A percentile compares a stretch with the other conserved stretches of the same genome.
These are phyloP conservation scores for Phytopythium helicoides DNA, from an alignment of 352 stramenopile genomes.

Conservation along the genomic window DNA sequence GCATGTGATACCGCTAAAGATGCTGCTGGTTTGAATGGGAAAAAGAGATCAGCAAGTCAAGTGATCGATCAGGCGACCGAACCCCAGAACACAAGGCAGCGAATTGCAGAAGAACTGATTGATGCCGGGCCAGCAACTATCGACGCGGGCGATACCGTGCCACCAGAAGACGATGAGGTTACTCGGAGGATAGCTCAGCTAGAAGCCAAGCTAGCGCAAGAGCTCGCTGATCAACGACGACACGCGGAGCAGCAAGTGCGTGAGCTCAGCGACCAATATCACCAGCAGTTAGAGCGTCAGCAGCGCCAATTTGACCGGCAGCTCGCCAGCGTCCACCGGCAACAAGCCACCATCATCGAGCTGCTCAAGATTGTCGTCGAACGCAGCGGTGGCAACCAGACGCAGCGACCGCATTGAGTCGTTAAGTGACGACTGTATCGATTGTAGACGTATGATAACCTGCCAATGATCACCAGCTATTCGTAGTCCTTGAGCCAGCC, in stretches of 20 bases:
- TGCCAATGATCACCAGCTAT: conserved; percentile 18
- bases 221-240: conserved; percentile 26
- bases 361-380: conserved; percentile 24
- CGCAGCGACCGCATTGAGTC: neutral
- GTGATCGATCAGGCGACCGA: neutral
- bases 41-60: neutral
- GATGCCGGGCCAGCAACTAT: too few species aligned
- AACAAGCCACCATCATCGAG: conserved; percentile 38
- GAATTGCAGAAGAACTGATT: too few species aligned
- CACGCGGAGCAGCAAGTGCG: conserved; percentile 27
- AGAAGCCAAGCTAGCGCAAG: conserved; percentile 28
- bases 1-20: too few species aligned
- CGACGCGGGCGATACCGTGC: too few species aligned
- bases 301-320: conserved; percentile 29
- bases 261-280: conserved; percentile 20
- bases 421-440: too few species aligned
- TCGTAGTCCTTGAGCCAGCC: conserved; percentile 68
- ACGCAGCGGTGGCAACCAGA: neutral
- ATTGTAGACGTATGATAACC: too few species aligned
- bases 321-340: conserved; percentile 29
- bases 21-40: too few species aligned
- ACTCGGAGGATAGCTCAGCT: conserved; percentile 24
- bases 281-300: conserved; percentile 21
- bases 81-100: neutral
- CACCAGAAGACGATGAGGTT: neutral